phyloP scores from a whole-genome alignment of 441 rosid species.

The Erysimum cheiri region DNA sequence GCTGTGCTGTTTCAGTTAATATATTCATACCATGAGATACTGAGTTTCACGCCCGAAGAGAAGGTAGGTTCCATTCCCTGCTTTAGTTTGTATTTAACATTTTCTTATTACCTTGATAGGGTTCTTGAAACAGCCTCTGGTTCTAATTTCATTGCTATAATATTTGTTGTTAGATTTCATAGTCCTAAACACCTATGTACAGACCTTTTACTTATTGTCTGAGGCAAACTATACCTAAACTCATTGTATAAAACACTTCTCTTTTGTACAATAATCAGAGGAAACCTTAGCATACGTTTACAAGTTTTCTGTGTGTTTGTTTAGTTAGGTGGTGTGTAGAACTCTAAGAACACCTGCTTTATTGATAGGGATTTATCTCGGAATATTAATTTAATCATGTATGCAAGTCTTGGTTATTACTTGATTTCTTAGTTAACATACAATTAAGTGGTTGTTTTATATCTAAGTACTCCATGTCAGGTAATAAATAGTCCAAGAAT shows the following conservation, averaged over 20 bases:
- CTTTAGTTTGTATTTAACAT: slow-evolving; percentile 10
- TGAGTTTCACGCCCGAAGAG: slow-evolving; percentile 72
- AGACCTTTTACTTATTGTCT: slow-evolving; percentile 7
- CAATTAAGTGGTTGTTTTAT: neutral
- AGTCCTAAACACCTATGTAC: slow-evolving; percentile 14
- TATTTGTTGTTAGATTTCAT: slow-evolving; percentile 21
- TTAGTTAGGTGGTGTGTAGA: slow-evolving; percentile 21
- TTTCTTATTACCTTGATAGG: slow-evolving; percentile 27
- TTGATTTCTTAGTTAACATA: slow-evolving; percentile 19
- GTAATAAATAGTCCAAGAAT: slow-evolving; percentile 8
- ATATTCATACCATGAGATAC: slow-evolving; percentile 88
- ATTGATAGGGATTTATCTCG: neutral
- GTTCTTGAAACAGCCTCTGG: slow-evolving; percentile 30
- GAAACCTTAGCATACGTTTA: slow-evolving; percentile 12
- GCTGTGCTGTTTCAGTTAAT: slow-evolving; percentile 83
- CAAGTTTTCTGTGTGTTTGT: slow-evolving; percentile 13
- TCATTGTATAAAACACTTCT: neutral
- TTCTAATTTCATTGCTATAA: slow-evolving; percentile 22
- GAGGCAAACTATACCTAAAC: slow-evolving; percentile 11
- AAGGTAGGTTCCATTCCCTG: slow-evolving; percentile 54
- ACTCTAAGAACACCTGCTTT: slow-evolving; percentile 19
- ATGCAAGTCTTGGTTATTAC: slow-evolving; percentile 20
- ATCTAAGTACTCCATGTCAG: slow-evolving; percentile 10
- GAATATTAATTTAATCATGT: slow-evolving; percentile 20
- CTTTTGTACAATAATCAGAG: slow-evolving; percentile 1